Evolutionary conservation across 768 basidiomycete species (phyloP).

Genomic region (Butyriboletus loyo): DNA sequence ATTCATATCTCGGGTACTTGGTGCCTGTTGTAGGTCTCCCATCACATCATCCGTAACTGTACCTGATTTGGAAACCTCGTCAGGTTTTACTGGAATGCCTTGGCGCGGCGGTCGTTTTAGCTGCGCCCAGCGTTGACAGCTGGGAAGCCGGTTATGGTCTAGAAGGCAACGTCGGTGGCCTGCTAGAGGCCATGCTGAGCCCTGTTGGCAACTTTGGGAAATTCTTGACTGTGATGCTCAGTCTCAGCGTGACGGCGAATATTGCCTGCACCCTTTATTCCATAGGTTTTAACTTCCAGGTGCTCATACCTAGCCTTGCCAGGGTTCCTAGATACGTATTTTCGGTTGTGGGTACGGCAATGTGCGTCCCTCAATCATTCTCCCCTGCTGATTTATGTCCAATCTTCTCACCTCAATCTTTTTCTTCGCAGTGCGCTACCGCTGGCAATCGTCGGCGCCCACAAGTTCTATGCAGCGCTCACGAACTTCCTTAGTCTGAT

Average conservation of each 20-base stretch:
- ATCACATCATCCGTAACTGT: slow-evolving; percentile 6
- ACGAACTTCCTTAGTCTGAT: slow-evolving; percentile 68
- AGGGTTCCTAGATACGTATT: slow-evolving; percentile 69
- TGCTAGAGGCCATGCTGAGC: slow-evolving; percentile 57
- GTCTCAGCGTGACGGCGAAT: slow-evolving; percentile 76
- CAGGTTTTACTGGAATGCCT: slow-evolving; percentile 48
- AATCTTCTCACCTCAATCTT: neutral
- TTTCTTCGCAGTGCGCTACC: slow-evolving; percentile 52
- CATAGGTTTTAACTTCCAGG: slow-evolving; percentile 69
- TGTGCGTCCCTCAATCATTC: slow-evolving; percentile 43
- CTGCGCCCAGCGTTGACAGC: slow-evolving; percentile 50
- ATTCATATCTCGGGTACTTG: slow-evolving; percentile 63
- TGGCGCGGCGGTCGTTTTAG: slow-evolving; percentile 65
- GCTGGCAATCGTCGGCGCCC: slow-evolving; percentile 65
- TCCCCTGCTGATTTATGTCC: slow-evolving; percentile 5
- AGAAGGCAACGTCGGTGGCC: slow-evolving; percentile 59
- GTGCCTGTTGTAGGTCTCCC: slow-evolving; percentile 51
- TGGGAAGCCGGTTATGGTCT: slow-evolving; percentile 55
- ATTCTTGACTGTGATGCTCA: slow-evolving; percentile 67
- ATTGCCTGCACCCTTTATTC: slow-evolving; percentile 84
- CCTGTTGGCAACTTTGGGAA: slow-evolving; percentile 68
- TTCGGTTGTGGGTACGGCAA: slow-evolving; percentile 59
- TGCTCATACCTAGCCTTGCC: slow-evolving; percentile 56
- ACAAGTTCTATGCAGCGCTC: slow-evolving; percentile 60
- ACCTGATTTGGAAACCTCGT: neutral